Evolutionary conservation across 2,329 filamentous ascomycete genomes (phyloP).

Genomic region (Epichloe hybrida): DNA sequence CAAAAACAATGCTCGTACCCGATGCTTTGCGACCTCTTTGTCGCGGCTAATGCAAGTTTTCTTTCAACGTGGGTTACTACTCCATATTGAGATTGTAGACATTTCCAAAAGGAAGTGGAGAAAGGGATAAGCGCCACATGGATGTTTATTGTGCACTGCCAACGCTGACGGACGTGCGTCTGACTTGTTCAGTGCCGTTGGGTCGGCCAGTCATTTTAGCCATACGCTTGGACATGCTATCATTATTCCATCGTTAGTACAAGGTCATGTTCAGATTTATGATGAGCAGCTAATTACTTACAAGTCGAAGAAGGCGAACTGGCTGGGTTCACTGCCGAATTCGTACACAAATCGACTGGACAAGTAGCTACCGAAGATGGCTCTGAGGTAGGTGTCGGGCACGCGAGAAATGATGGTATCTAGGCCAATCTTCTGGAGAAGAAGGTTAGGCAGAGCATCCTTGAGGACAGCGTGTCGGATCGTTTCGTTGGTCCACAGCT

Average conservation of each 20-base stretch:
- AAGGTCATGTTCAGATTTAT: neutral
- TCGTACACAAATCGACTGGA: slow-evolving; percentile 94
- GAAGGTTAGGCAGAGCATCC: slow-evolving; percentile 73
- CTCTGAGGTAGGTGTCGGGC: slow-evolving; percentile 79
- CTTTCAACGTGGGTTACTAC: neutral
- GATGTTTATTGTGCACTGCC: neutral
- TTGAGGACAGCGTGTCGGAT: slow-evolving; percentile 66
- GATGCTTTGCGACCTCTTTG: neutral
- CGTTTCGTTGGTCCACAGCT: slow-evolving; percentile 73
- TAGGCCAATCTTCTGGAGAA: slow-evolving; percentile 81
- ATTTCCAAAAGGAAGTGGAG: neutral
- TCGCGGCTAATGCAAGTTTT: neutral
- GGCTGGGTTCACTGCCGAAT: slow-evolving; percentile 81
- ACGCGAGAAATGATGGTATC: slow-evolving; percentile 78
- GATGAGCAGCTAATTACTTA: slow-evolving; percentile 35
- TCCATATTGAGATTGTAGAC: neutral
- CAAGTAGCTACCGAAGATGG: slow-evolving; percentile 92
- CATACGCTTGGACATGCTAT: slow-evolving; percentile 53
- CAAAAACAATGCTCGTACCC: neutral
- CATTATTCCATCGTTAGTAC: slow-evolving; percentile 4
- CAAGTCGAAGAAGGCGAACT: slow-evolving; percentile 99
- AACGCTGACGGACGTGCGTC: slow-evolving; percentile 14
- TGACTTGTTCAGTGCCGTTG: slow-evolving; percentile 15
- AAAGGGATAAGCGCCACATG: neutral
- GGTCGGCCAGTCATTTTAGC: slow-evolving; percentile 25